phyloP scores from a whole-genome alignment of 208 protist genomes.

The Acanthamoeba castellanii region DNA sequence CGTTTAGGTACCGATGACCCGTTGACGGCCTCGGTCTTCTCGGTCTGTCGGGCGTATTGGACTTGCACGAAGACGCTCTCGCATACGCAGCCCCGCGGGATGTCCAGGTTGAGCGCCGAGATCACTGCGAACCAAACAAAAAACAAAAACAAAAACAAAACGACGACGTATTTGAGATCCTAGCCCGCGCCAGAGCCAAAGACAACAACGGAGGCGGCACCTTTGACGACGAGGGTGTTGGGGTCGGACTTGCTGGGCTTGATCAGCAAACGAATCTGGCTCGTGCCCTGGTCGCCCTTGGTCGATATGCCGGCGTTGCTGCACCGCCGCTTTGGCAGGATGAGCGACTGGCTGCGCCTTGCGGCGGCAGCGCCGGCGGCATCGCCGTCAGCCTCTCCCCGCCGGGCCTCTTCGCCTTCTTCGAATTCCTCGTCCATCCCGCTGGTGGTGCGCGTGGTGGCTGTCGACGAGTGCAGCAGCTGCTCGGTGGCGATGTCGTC shows the following conservation, averaged over 20 bases:
- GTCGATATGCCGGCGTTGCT: neutral
- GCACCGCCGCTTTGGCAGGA: neutral
- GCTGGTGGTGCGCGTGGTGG: conserved; percentile 1
- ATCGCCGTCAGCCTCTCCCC: neutral
- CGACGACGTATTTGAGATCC: no score
- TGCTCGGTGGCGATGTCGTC: conserved; percentile 14
- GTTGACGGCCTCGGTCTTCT: neutral
- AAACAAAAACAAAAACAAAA: neutral
- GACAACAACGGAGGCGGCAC: neutral
- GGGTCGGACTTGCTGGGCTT: neutral
- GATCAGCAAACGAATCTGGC: conserved; percentile 29
- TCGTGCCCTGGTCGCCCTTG: neutral
- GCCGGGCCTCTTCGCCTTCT: neutral
- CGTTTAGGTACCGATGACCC: neutral
- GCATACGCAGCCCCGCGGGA: neutral
- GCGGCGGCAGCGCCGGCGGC: neutral
- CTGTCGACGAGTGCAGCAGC: neutral
- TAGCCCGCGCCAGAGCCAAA: neutral
- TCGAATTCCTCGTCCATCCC: no score
- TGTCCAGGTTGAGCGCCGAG: neutral
- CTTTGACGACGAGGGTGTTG: conserved; percentile 9
- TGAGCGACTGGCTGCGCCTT: neutral
- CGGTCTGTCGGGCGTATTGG: neutral
- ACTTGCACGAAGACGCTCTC: conserved; percentile 23
- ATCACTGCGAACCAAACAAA: neutral